Evolutionary conservation across 306 rosid genomes (phyloP).

Genomic region (Cucurbita pepo): DNA sequence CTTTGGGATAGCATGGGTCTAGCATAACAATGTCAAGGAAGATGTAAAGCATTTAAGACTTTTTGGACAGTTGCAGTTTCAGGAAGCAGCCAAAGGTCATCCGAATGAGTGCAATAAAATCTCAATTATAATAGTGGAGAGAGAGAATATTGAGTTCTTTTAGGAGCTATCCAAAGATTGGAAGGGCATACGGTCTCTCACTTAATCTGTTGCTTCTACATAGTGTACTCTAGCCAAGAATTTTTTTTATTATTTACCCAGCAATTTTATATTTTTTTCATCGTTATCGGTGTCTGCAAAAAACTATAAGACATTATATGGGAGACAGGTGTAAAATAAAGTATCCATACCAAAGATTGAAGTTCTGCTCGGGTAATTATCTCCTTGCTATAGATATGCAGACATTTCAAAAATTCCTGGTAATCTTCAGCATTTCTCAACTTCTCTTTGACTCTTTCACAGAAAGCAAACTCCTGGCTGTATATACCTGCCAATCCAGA

Average conservation of each 20-base stretch:
- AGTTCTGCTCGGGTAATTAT: constrained; percentile 75
- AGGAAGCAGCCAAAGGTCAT: not conserved
- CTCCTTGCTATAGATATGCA: constrained; percentile 90
- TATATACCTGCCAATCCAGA: constrained; percentile 41
- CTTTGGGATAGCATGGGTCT: not conserved
- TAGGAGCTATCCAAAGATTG: not conserved
- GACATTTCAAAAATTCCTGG: constrained; percentile 95
- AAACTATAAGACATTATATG: not conserved
- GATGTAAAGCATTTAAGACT: not conserved
- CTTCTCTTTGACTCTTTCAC: constrained; percentile 84
- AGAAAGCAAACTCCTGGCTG: constrained; percentile 62
- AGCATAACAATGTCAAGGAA: not conserved
- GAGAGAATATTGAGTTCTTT: not conserved
- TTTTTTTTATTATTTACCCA: not conserved
- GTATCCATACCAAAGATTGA: constrained; percentile 64
- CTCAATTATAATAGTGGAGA: not conserved
- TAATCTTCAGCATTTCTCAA: constrained; percentile 61
- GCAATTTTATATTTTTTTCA: not conserved
- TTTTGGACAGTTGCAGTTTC: not conserved
- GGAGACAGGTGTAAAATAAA: not conserved
- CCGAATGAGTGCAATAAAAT: not conserved
- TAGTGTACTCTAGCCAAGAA: not conserved
- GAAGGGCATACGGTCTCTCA: not conserved
- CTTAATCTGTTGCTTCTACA: not conserved
- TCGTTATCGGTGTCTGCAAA: not conserved